Percentiles rank a stretch among this genome's conserved stretches.
phyloP scores from a whole-genome alignment of 2,329 filamentous ascomycete species.

The Stromatinia cepivora region DNA sequence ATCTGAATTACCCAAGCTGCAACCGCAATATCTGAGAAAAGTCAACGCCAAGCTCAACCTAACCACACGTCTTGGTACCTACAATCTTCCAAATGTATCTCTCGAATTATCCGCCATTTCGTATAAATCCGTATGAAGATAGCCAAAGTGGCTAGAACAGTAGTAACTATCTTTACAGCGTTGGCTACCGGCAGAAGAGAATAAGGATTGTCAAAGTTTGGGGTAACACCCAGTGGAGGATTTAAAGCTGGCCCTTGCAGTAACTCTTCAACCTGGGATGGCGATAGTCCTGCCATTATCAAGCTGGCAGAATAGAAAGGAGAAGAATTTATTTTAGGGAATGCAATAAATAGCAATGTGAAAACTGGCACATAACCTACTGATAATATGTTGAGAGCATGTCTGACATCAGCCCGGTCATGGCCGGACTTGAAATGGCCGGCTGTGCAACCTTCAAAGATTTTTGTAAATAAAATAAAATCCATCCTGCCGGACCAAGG shows the following conservation, averaged over 20 bases:
- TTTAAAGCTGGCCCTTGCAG: slow-evolving; percentile 12
- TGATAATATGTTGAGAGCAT: slow-evolving; percentile 1
- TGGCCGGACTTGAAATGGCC: slow-evolving; percentile 2
- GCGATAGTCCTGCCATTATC: slow-evolving; percentile 2
- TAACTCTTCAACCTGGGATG: not conserved
- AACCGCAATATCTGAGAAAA: slow-evolving; percentile 3
- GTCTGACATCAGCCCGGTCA: slow-evolving; percentile 18
- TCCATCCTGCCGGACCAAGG: no score
- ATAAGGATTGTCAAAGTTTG: slow-evolving; percentile 5
- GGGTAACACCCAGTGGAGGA: not conserved
- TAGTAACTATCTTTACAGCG: not conserved
- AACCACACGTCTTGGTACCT: not conserved
- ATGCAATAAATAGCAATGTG: not conserved
- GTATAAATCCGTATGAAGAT: slow-evolving; percentile 9
- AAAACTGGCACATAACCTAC: not conserved
- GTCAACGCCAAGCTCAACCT: not conserved
- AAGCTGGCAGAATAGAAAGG: not conserved
- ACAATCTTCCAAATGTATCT: slow-evolving; percentile 14
- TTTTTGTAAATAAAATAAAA: not conserved
- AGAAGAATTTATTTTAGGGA: not conserved
- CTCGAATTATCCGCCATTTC: slow-evolving; percentile 7
- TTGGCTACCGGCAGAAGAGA: not conserved
- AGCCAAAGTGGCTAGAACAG: slow-evolving; percentile 4
- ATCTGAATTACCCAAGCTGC: not conserved
- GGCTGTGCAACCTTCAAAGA: not conserved